Base-by-base conservation (phyloP, 2,329 filamentous ascomycete species). In the Metarhizium guizhouense region DNA sequence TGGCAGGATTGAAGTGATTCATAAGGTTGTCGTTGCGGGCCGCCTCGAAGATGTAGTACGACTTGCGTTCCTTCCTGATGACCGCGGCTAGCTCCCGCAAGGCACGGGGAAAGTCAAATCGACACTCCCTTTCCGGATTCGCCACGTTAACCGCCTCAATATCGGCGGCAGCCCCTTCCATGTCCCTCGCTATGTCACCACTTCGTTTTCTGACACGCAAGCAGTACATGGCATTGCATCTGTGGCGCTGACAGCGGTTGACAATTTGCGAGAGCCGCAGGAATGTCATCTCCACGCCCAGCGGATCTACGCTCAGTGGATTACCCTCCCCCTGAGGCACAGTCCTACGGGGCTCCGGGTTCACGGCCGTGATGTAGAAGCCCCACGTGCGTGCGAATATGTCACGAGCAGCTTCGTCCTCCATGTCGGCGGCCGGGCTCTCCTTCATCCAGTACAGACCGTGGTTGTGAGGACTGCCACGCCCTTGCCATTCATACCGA, bases 401-500 rank as follows among this genome's bases (percentile, higher is more conserved):
- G 34, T 50, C 30, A 42, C 45, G 53, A 38, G 45, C 53, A 11
- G 29, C 30, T 30, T 54, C 43, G 45, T 40, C 43, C 45, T 38
- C 42, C 43, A 49, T 50, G 45, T 54, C 53, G 53, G 45, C 45
- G 40, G 43, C 45, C 5, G 52, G 52, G n/a, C 18, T 11, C n/a
- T 53, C 45, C 25, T 32, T 18, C 38, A 53, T 53, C 52, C 52
- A 58, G 42, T 50, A 58, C 8, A 58, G 51, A 10, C 51, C 56
- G 34, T 58, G 51, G 38, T 34, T 25, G 34, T 58, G 40, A 30
- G 51, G 47, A 48, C 56, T 58, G 48, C 56, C 56, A 8, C 51
- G 47, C 3, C 42, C 56, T 49, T 58, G 51, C 54, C 51, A 58
- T 49, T 58, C 47, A 36, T 56, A 58, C 14, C 51, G 47, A 52